Evolutionary conservation across 2,329 filamentous ascomycete genomes (phyloP), one percentile per base, ranked within the genome.

Genomic region (Clonostachys rosea): DNA sequence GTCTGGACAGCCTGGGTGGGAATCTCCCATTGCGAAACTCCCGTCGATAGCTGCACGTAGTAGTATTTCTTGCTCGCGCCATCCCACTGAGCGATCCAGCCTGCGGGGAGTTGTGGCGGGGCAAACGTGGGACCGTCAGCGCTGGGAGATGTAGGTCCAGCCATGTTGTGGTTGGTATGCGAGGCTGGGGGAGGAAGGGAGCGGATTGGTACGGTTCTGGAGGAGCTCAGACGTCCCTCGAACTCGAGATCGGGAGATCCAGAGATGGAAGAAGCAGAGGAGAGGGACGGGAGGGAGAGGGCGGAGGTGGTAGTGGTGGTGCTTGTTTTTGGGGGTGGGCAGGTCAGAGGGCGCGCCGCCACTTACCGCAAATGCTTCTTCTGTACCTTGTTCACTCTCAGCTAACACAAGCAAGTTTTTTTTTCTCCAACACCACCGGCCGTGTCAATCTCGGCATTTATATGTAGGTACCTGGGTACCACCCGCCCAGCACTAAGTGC

Each of bases 21-120:
- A 34, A 78, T 75, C n/a, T 88, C 84, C 85, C 86, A 89, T 65
- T 88, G 84, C 52, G 84, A 87, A 36, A 80, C 74, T 43, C 85
- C 85, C 8, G 84, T 88, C 46, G 82, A 83, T 47, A 89, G 78
- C 64, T 88, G 84, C 44, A 89, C 85, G 62, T 81, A 86, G 64
- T 86, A 86, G 62, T 86, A 86, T 63, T 84, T 84, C 62, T 73
- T 78, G 63, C 74, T 81, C 48, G 73, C 61, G 52, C 75, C 78
- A 59, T 86, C 83, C 83, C 83, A 86, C 67, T 86, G 83, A 49
- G 82, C 81, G 58, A 85, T 86, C 83, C 83, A 86, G 58, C 83
- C 83, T 12, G 79, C 67, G 44, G 83, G 83, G 45, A 86, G 73
- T 42, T 71, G 69, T 43, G 83, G 83, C 53, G 83, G 83, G 53